Evolutionary conservation across 805 yeast genomes (phyloP).

Genomic region (Yarrowia phangngaensis): DNA sequence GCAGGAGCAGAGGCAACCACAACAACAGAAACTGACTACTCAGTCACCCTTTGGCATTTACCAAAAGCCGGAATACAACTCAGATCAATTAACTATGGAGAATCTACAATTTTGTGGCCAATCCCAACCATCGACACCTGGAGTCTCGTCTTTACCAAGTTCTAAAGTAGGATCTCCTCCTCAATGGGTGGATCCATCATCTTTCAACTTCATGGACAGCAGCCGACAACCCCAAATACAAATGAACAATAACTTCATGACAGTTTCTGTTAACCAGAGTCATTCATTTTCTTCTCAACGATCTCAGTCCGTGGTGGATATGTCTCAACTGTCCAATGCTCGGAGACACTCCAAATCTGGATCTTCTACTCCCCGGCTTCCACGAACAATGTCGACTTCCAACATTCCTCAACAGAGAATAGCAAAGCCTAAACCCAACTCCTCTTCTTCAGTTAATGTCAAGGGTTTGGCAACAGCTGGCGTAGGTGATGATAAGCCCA

Average conservation of each 20-base stretch:
- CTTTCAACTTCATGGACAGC: slow-evolving; percentile 3
- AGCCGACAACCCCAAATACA: not conserved
- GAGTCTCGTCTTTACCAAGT: not conserved
- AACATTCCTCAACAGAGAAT: slow-evolving; percentile 17
- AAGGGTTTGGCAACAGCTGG: not conserved
- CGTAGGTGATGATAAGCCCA: slow-evolving; percentile 29
- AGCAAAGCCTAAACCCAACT: slow-evolving; percentile 7
- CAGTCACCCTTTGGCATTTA: slow-evolving; percentile 12
- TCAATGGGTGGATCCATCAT: slow-evolving; percentile 12
- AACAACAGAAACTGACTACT: not conserved
- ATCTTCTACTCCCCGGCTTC: slow-evolving; percentile 4
- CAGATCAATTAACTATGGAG: slow-evolving; percentile 8
- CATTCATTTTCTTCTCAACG: not conserved
- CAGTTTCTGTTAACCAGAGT: slow-evolving; percentile 13
- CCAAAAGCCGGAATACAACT: slow-evolving; percentile 9
- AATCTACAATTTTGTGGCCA: not conserved
- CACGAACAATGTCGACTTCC: slow-evolving; percentile 13
- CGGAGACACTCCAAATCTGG: slow-evolving; percentile 11
- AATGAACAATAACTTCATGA: not conserved
- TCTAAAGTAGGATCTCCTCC: slow-evolving; percentile 20
- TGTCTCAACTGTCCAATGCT: slow-evolving; percentile 1
- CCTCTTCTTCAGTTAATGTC: not conserved
- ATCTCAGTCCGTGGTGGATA: slow-evolving; percentile 15
- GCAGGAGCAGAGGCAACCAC: no score
- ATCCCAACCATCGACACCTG: slow-evolving; percentile 8